Conservation (phyloP, 768 basidiomycete genomes). For the Pluteus cervinus region DNA sequence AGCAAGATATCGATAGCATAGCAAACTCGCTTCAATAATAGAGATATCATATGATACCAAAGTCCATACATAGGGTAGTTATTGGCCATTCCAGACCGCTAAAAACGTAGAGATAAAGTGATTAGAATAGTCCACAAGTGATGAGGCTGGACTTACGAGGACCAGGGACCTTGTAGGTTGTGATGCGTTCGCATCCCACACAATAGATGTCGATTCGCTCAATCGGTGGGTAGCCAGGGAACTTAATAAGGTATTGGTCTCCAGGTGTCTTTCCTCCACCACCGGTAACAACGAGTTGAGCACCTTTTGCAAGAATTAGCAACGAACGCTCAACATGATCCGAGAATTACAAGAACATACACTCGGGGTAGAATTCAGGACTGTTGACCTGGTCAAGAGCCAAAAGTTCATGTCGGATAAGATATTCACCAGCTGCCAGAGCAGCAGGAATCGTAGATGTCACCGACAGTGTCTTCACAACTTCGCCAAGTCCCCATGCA, state of each 20-base stretch:
- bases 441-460: constrained; percentile 26
- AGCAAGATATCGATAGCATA: too few relatives aligned
- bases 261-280: constrained; percentile 26
- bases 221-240: constrained; percentile 30
- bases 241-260: constrained; percentile 23
- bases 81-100: constrained; percentile 19
- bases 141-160: constrained; percentile 23
- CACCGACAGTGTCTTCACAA: constrained; percentile 22
- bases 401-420: constrained; percentile 32
- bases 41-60: too few relatives aligned
- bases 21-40: too few relatives aligned
- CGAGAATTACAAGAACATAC: constrained; percentile 9
- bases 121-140: neutral
- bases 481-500: constrained; percentile 21
- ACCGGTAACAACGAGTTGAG: constrained; percentile 30
- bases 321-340: too few relatives aligned
- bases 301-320: too few relatives aligned
- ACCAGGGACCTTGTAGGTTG: constrained; percentile 28
- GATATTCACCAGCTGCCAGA: constrained; percentile 28
- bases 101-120: neutral
- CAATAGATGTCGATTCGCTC: constrained; percentile 34
- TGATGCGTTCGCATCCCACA: constrained; percentile 20
- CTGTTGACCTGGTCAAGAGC: constrained; percentile 32
- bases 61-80: too few relatives aligned
- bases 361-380: constrained; percentile 35